Base-by-base conservation (phyloP, 768 basidiomycete genomes). In the Agrocybe praecox region DNA sequence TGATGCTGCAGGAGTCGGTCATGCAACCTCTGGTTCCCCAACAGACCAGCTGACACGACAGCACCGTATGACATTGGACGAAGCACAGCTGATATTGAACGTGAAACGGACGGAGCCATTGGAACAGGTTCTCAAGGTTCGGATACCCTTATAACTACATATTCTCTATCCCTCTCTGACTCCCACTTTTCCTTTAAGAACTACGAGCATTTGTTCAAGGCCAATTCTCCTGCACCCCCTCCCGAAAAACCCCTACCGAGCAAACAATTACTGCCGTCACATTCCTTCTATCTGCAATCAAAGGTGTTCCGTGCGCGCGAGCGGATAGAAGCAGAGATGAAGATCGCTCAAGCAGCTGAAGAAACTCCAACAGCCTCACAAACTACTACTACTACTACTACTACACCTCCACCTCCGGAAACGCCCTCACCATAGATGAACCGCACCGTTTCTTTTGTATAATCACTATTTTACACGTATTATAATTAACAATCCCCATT, bases 271-370 rank as follows among this genome's bases (percentile, higher is more conserved):
- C 62, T 73, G 23, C 79, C 79, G 19, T 65, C 74, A 34, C 80
- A 94, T 68, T 95, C 94, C 33, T 92, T 95, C 72, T 98, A 98
- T 73, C 80, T 98, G 12, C 96, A 96, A 69, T 96, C 94, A 29
- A 99, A 99, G 75, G 93, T 99, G n/a, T 85, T 93, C 45, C 86
- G 97, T 42, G 96, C 97, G 18, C 83, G 87, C 53, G 95, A 98
- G 75, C 86, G 97, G 74, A 87, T 98, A 82, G 91, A 97, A 69
- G 96, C 96, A 0, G 96, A 99, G 79, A 56, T 69, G 23, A 74
- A 79, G 53, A 55, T 61, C 43, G 44, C 64, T 23, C 71, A 74
- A 58, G 40, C 68, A 18, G 59, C 68, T 22, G 51, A 66, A 24
- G 57, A 48, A 44, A 46, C 49, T 8, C 33, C 52, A 49, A 23